phyloP scores from a whole-genome alignment of 2,329 filamentous ascomycete species.

The Penicillium hesseltinei region DNA sequence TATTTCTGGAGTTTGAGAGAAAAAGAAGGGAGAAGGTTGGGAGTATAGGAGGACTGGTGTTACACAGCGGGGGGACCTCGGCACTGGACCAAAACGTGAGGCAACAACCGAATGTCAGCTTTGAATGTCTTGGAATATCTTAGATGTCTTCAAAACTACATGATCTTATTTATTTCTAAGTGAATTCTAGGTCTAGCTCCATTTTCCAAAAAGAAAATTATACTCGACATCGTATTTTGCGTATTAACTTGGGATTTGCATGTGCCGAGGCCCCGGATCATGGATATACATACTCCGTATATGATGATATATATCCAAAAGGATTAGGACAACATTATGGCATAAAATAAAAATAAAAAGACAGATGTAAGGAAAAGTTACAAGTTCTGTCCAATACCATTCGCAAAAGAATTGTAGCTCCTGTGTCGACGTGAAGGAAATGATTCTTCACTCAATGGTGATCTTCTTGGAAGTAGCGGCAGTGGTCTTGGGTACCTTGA shows the following conservation, averaged over 20 bases:
- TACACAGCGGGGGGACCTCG: background rate
- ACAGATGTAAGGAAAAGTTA: too few species aligned
- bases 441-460: constrained; percentile 51
- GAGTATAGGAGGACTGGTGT: constrained; percentile 1
- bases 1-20: background rate
- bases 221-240: background rate
- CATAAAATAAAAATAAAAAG: background rate
- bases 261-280: constrained; percentile 8
- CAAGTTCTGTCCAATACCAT: background rate
- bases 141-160: background rate
- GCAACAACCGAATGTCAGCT: background rate
- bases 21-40: background rate
- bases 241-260: constrained; percentile 5
- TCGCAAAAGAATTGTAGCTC: background rate
- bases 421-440: background rate
- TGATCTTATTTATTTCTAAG: background rate
- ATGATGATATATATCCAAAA: background rate
- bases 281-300: too few species aligned
- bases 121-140: background rate
- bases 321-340: too few species aligned
- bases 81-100: background rate
- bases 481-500: constrained; percentile 57
- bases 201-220: too few species aligned
- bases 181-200: too few species aligned
- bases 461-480: constrained; percentile 53